Evolutionary conservation across 164 flowering plant genomes (phyloP).

Genomic region (Tinospora cordifolia): DNA sequence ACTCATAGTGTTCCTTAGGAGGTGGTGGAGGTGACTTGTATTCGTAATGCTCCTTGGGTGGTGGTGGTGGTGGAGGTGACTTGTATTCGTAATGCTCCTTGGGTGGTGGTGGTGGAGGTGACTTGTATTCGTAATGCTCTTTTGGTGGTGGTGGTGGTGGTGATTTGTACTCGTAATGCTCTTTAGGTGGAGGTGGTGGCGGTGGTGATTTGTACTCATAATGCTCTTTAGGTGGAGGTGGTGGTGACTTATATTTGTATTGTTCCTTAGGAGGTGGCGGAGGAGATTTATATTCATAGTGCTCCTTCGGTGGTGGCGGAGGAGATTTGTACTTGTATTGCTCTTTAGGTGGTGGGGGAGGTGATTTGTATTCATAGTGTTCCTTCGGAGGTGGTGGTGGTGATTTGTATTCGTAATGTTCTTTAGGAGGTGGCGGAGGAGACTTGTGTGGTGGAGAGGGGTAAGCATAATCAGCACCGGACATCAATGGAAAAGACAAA

Average conservation of each 20-base stretch:
- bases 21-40: constrained; percentile 8
- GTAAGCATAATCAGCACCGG: not conserved
- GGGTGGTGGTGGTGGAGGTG: constrained; percentile 13
- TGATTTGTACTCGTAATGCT: constrained; percentile 10
- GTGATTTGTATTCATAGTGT: constrained; percentile 1
- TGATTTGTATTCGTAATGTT: not conserved
- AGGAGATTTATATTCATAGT: too few species aligned
- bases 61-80: constrained; percentile 8
- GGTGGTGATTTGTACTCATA: constrained; percentile 21
- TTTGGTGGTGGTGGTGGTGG: constrained; percentile 14
- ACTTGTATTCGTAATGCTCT: not conserved
- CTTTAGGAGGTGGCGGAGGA: too few species aligned
- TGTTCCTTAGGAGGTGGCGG: not conserved
- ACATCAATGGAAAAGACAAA: not conserved
- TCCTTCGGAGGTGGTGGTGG: not conserved
- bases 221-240: constrained; percentile 15
- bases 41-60: not conserved
- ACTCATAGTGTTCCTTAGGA: not conserved
- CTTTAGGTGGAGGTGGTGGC: too few species aligned
- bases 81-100: not conserved
- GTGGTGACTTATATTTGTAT: constrained; percentile 7
- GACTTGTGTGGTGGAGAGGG: not conserved
- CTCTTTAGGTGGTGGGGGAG: constrained; percentile 2
- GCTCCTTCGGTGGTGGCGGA: constrained; percentile 16
- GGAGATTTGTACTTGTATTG: not conserved